phyloP scores from a whole-genome alignment of 371 early-diverging fungal species.

The Mucor indicus region DNA sequence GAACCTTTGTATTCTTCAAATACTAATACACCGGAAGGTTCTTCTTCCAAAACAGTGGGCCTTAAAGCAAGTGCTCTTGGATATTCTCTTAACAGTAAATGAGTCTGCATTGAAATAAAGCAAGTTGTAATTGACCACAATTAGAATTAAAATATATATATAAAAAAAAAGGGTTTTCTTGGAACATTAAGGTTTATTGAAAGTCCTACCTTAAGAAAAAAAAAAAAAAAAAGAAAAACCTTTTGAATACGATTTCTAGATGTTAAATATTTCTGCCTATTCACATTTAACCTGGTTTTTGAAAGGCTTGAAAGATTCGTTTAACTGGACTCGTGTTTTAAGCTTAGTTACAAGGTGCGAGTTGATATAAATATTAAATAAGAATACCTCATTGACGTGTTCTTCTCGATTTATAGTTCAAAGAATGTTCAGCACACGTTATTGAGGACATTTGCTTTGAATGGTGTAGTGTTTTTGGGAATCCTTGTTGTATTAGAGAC shows the following conservation, averaged over 20 bases:
- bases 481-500: constrained; percentile 34
- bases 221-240: background rate
- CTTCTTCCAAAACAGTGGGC: constrained; percentile 46
- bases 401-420: constrained; percentile 21
- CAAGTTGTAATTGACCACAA: background rate
- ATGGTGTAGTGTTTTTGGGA: constrained; percentile 39
- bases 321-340: constrained; percentile 31
- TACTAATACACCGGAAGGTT: constrained; percentile 44
- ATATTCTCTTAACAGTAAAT: constrained; percentile 43
- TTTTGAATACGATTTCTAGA: background rate
- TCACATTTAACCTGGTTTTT: constrained; percentile 23
- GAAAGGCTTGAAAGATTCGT: constrained; percentile 32
- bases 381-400: no score
- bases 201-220: background rate
- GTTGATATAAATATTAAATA: no score
- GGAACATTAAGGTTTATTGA: no score
- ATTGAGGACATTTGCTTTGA: constrained; percentile 32
- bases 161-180: no score
- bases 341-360: constrained; percentile 27
- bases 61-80: constrained; percentile 50
- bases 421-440: constrained; percentile 31
- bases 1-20: constrained; percentile 32
- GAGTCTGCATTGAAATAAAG: constrained; percentile 35
- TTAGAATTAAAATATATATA: no score
- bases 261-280: background rate